Base-by-base conservation (phyloP, 352 stramenopile genomes). In the Globisporangium lucens region DNA sequence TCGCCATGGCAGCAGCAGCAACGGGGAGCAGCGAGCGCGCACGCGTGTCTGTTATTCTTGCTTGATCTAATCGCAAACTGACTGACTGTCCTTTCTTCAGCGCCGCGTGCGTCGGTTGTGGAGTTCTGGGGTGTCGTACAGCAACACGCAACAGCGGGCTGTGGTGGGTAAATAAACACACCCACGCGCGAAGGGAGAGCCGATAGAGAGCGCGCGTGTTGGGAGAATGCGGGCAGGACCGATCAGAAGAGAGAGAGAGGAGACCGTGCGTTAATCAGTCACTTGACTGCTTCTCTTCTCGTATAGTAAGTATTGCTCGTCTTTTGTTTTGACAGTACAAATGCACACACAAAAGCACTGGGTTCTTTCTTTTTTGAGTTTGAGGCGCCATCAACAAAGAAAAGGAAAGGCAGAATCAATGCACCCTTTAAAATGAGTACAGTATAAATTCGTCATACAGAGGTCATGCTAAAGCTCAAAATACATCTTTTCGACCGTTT, bases 121-220 rank as follows among this genome's bases (percentile, higher is more conserved):
- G 38, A 49, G 6, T 51, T 51, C 3, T 51, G 43, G 17, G 15
- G 15, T 47, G 36, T 20, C 5, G 43, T 24, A 24, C 17, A 51
- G 43, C 43, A 51, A 51, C 43, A 51, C 43, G 43, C 43, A 51
- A 51, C 6, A 24, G 43, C 43, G 43, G 43, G 24, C 43, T 51
- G 43, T 51, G 43, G 43, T 51, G 43, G 43, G 43, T 24, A 24
- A 51, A 51, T 51, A 51, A 51, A 51, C 43, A 51, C 43, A 51
- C 43, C 22, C 43, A 51, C 43, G 17, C 17, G 4, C 4, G 15
- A 13, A 20, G 5, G 41, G 13, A n/a, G 17, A 51, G 43, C 17
- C 6, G 5, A 24, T 5, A 51, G 43, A 51, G 43, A n/a, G 43
- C 20, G 43, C 2, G 15, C 17, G 36, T 15, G 36, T 15, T 0